Evolutionary conservation across 1,139 yeast genomes (phyloP), one percentile per base, ranked within the genome.

Genomic region (Sugiyamaella paludigena): DNA sequence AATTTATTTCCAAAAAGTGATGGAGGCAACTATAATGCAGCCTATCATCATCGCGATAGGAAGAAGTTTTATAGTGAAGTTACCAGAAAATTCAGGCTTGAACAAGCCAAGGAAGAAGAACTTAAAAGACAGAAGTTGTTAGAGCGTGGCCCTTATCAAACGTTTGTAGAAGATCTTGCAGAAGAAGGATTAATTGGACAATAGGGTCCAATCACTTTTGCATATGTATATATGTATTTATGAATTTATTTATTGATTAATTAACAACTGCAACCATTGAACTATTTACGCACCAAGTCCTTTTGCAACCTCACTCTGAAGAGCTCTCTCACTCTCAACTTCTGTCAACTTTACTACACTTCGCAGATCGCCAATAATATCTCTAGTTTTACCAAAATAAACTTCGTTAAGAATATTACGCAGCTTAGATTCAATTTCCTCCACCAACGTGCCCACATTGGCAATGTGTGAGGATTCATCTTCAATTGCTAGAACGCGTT

Each of bases 321-420:
- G 58, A 43, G 59, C 55, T 38, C 58, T 54, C 47, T 67, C 71
- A 28, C 54, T 55, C 12, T 56, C 45, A n/a, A 66, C 54, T 12
- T 64, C 70, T n/a, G 63, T 48, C 29, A 63, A 55, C 33, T 61
- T 52, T 16, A 62, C 60, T 13, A 67, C 60, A 8, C 84, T 76
- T 61, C 95, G 76, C 59, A 87, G 73, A 63, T 87, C 95, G 44
- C 81, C 79, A 24, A 87, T 71, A 46, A 91, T 83, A 64, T 91
- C 97, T 63, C 87, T 83, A 33, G 96, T 87, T 72, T 92, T 92
- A 62, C 95, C 98, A 64, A 92, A 92, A 66, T 92, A 92, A 27
- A 92, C 98, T 56, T 88, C 96, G 66, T 91, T 96, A 54, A 92
- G 76, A 70, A 87, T 74, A 61, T 86, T 87, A 68, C 98, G 79